Evolutionary conservation across 1,284 basidiomycete genomes (phyloP).

Genomic region (Anthracocystis panici-leucophaei): DNA sequence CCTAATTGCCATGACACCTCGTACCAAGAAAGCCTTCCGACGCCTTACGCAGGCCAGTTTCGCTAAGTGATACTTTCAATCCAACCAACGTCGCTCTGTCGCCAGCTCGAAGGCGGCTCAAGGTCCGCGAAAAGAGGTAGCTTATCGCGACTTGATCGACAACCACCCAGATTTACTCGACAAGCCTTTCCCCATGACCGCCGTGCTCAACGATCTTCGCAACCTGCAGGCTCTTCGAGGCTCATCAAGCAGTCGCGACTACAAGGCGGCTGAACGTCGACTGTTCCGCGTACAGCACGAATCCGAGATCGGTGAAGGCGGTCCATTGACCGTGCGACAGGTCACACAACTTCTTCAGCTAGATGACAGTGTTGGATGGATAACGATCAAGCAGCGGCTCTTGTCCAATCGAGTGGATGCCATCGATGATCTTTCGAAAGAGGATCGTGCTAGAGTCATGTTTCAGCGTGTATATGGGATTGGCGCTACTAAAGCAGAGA

Average conservation of each 20-base stretch:
- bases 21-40: slow-evolving; percentile 9
- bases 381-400: slow-evolving; percentile 24
- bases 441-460: slow-evolving; percentile 26
- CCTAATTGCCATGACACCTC: slow-evolving; percentile 16
- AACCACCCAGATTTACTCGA: slow-evolving; percentile 34
- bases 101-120: background rate
- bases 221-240: slow-evolving; percentile 33
- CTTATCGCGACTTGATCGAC: slow-evolving; percentile 25
- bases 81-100: slow-evolving; percentile 8
- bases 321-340: slow-evolving; percentile 24
- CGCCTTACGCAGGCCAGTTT: background rate
- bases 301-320: slow-evolving; percentile 18
- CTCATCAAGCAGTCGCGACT: slow-evolving; percentile 14
- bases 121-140: slow-evolving; percentile 23
- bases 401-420: slow-evolving; percentile 22
- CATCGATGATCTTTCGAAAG: slow-evolving; percentile 19
- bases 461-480: slow-evolving; percentile 38
- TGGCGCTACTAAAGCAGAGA: slow-evolving; percentile 28
- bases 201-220: slow-evolving; percentile 40
- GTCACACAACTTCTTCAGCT: slow-evolving; percentile 26
- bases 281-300: slow-evolving; percentile 44
- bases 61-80: slow-evolving; percentile 2
- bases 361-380: slow-evolving; percentile 43
- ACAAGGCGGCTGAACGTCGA: slow-evolving; percentile 39
- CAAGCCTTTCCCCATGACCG: slow-evolving; percentile 33